These are phyloP conservation scores for Cytospora paraplurivora DNA, from an alignment of 2,329 filamentous ascomycete genomes.

Conservation along the genomic window DNA sequence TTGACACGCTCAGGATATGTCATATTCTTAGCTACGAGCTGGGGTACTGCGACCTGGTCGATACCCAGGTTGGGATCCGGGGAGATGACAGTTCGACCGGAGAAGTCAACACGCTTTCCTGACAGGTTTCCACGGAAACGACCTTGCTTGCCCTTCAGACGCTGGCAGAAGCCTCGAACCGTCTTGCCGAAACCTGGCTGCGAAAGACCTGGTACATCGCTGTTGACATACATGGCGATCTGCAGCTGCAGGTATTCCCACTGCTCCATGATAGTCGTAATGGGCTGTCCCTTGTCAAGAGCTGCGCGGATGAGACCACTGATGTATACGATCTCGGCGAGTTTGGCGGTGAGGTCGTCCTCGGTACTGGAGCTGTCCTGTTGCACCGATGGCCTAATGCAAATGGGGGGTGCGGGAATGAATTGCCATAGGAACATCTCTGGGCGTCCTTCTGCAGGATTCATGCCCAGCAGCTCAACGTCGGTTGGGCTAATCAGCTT, in stretches of 20 bases:
- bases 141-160: conserved; percentile 95
- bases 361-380: conserved; percentile 94
- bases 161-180: conserved; percentile 91
- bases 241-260: conserved; percentile 97
- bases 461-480: conserved; percentile 87
- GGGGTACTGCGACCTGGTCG: conserved; percentile 89
- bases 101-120: conserved; percentile 98
- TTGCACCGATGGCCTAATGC: conserved; percentile 88
- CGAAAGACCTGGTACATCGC: conserved; percentile 89
- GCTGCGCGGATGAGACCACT: conserved; percentile 85
- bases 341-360: conserved; percentile 93
- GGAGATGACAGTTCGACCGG: conserved; percentile 94
- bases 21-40: conserved; percentile 91
- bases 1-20: conserved; percentile 93
- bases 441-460: conserved; percentile 82
- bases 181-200: conserved; percentile 85
- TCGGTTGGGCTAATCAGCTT: conserved; percentile 82
- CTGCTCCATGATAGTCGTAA: conserved; percentile 93
- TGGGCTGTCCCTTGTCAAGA: conserved; percentile 77
- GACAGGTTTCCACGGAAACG: conserved; percentile 96
- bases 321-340: conserved; percentile 94
- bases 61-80: conserved; percentile 93
- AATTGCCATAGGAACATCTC: conserved; percentile 99
- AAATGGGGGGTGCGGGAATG: conserved; percentile 89
- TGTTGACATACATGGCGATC: conserved; percentile 97